Base-by-base conservation (phyloP, 2,329 filamentous ascomycete genomes). In the Nemania serpens region DNA sequence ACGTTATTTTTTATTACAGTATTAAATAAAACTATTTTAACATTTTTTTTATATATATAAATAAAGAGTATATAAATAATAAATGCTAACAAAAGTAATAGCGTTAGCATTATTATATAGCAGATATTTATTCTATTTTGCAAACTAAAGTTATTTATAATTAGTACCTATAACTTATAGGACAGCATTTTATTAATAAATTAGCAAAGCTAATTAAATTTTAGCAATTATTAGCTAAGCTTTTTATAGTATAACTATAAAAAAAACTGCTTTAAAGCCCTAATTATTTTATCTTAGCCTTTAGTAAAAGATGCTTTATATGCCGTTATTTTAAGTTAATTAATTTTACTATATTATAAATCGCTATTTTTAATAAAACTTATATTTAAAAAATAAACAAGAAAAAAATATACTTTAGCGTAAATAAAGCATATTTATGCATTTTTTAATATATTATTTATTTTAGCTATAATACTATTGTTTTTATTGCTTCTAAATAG, bases 311-410 rank as follows among this genome's bases (percentile, higher is more conserved):
- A 39, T 39, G 15, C 15, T 12, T 12, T 39, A 39, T 12, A 39
- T 10, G 36, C 15, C 15, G 15, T 39, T 39, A 39, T 12, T 4
- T 12, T 12, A 5, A 39, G 15, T 12, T 39, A 39, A 39, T 39
- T 39, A 12, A 39, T 12, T 39, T 3, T 12, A 5, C 11, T 39
- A 39, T 39, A 39, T 3, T 39, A 39, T 39, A 39, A 39, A 39
- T 39, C 36, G 36, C 36, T 10, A 10, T 51, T 13, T 48, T 46
- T 37, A 20, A 42, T 43, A 13, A 43, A n/a, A 43, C 17, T 18
- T 11, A 5, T 43, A 42, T 53, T 37, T 50, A 50, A 22, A 22
- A 50, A 37, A 50, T 50, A 50, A 22, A n/a, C 18, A 22, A 50
- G n/a, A 53, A 42, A 42, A 42, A 43, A 17, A 10, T n/a, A n/a